Conservation (phyloP, 208 protist species). For the Leishmania gerbilli region DNA sequence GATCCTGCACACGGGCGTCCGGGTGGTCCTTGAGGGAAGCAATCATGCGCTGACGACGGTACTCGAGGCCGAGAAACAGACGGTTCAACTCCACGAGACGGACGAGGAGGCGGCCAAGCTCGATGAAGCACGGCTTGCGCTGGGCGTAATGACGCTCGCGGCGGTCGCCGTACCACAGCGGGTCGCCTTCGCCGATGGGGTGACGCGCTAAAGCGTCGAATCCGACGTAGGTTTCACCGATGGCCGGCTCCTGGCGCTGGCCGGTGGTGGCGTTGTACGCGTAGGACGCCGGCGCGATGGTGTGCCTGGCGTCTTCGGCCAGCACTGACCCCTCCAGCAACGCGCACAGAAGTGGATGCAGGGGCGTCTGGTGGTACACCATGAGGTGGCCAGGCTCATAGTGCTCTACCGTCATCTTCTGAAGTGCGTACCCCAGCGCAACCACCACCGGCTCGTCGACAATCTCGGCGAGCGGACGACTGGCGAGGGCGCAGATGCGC, state of each 20-base stretch:
- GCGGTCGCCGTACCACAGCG: slow-evolving; percentile 44
- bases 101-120: slow-evolving; percentile 78
- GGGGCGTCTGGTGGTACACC: slow-evolving; percentile 76
- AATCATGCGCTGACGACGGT: slow-evolving; percentile 66
- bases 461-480: slow-evolving; percentile 43
- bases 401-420: slow-evolving; percentile 74
- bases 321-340: slow-evolving; percentile 65
- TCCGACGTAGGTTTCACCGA: slow-evolving; percentile 68
- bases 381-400: slow-evolving; percentile 81
- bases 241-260: slow-evolving; percentile 58
- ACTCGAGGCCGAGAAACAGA: slow-evolving; percentile 73
- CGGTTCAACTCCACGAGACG: slow-evolving; percentile 80
- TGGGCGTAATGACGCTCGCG: slow-evolving; percentile 40
- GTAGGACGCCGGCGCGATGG: slow-evolving; percentile 55
- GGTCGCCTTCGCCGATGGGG: slow-evolving; percentile 66
- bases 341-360: slow-evolving; percentile 75
- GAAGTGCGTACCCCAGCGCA: slow-evolving; percentile 66
- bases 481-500: slow-evolving; percentile 66
- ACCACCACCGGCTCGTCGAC: slow-evolving; percentile 69
- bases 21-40: slow-evolving; percentile 57
- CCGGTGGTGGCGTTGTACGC: slow-evolving; percentile 77
- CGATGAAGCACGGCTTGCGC: slow-evolving; percentile 85
- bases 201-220: slow-evolving; percentile 45
- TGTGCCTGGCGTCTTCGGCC: slow-evolving; percentile 57
- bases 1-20: slow-evolving; percentile 66